Base-by-base conservation (phyloP, 2,329 filamentous ascomycete species). In the Neurospora sp. region DNA sequence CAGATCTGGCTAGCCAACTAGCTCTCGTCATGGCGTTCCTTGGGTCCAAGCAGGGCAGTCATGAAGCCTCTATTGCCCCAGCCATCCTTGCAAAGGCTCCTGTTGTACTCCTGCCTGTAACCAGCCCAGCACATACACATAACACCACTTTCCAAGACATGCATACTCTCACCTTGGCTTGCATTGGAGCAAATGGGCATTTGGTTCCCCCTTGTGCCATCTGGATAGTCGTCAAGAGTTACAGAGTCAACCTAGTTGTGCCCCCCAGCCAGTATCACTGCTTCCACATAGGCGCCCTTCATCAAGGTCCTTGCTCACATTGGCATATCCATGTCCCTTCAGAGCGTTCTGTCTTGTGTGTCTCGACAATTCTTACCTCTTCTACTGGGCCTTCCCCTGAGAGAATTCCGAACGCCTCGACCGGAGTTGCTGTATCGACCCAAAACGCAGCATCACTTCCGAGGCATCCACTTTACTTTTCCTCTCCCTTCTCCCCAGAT, bases 331-430 rank as follows among this genome's bases (percentile, higher is more conserved):
- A 62, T 62, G 52, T 62, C 52, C 52, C 4, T 36, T 8, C 17
- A 62, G 52, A 33, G 11, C 23, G 15, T 17, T 62, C 23, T 62
- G 15, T 62, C 28, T 62, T 62, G 52, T 62, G 52, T 36, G 23
- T 62, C 52, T 62, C 52, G 52, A 62, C 52, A 62, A 62, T 62
- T 62, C 52, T 62, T 62, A 62, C 52, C 52, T 62, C 52, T 62
- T 62, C 15, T 62, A 62, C 28, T 36, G 15, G 52, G 52, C 52
- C 7, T 62, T 36, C 52, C 52, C 52, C 52, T 62, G 28, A 36
- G 28, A 36, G 52, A 62, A 62, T 36, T 36, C 28, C 52, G 28
- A 33, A 33, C 28, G 52, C 28, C 15, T 62, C 15, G 8, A 62
- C 15, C 52, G 52, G 52, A 62, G 52, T 62, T 62, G 52, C 52